A percentile compares a stretch with the other conserved stretches of the same genome.
Conservation (phyloP, 352 stramenopile species). For the Phytophthora brassicae region DNA sequence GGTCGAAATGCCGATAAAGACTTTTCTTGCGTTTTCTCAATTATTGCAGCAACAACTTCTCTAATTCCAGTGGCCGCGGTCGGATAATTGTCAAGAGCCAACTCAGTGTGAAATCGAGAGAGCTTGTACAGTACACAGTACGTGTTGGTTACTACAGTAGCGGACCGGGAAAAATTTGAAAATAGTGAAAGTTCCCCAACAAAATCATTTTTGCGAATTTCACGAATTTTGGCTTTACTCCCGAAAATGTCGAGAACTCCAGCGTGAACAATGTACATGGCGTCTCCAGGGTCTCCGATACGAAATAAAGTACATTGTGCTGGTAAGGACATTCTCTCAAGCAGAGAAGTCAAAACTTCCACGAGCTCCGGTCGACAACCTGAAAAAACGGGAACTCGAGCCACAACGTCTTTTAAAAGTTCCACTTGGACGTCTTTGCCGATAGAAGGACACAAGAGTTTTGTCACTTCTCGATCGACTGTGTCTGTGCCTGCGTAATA, state of each 20-base stretch:
- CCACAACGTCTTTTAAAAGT: slow-evolving; percentile 50
- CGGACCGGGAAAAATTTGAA: slow-evolving; percentile 46
- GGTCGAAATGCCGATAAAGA: slow-evolving; percentile 13
- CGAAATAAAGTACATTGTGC: slow-evolving; percentile 57
- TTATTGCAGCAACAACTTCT: slow-evolving; percentile 38
- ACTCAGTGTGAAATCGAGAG: slow-evolving; percentile 52
- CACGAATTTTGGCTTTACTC: slow-evolving; percentile 52
- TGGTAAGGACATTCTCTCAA: slow-evolving; percentile 54
- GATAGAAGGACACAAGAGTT: slow-evolving; percentile 68
- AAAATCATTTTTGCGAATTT: slow-evolving; percentile 66
- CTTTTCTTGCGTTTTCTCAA: slow-evolving; percentile 39
- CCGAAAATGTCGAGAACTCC: slow-evolving; percentile 62
- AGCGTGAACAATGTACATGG: slow-evolving; percentile 80
- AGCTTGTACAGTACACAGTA: slow-evolving; percentile 70
- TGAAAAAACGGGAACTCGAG: slow-evolving; percentile 55
- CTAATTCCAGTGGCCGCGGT: slow-evolving; percentile 18
- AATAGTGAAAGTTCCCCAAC: slow-evolving; percentile 76
- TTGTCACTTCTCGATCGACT: slow-evolving; percentile 65
- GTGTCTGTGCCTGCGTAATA: slow-evolving; percentile 64
- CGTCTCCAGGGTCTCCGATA: slow-evolving; percentile 54
- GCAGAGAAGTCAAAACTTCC: slow-evolving; percentile 54
- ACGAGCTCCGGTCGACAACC: slow-evolving; percentile 56
- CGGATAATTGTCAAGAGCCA: slow-evolving; percentile 50
- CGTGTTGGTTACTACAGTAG: slow-evolving; percentile 55
- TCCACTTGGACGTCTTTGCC: slow-evolving; percentile 77